Conservation (phyloP, 306 rosid species). For the Pterocarpus santalinus region DNA sequence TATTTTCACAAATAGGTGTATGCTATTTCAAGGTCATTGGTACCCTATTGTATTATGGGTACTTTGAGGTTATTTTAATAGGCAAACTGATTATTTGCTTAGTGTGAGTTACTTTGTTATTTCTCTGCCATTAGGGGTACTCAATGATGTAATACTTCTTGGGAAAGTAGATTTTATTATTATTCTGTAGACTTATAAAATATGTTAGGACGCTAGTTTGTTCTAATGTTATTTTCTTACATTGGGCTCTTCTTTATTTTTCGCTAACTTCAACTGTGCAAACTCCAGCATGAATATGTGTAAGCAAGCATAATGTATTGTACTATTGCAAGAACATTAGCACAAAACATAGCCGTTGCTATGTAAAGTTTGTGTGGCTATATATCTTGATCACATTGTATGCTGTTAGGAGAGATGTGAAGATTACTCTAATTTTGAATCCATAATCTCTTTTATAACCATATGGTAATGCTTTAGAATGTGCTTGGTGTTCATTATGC, state of each 20-base stretch:
- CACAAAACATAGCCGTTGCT: slow-evolving; percentile 43
- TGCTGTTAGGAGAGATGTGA: slow-evolving; percentile 39
- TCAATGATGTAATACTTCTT: no score
- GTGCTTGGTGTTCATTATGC: slow-evolving; percentile 31
- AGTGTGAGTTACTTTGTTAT: no score
- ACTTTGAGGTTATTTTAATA: no score
- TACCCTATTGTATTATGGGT: no score
- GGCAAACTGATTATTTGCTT: no score
- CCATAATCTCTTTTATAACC: neutral
- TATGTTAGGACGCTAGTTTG: no score
- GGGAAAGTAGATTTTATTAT: no score
- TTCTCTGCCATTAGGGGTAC: no score
- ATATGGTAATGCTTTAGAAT: slow-evolving; percentile 7
- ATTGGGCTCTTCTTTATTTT: neutral
- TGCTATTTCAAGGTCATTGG: no score
- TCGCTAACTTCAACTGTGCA: neutral
- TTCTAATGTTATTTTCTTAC: no score
- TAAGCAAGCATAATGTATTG: neutral
- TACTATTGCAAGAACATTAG: slow-evolving; percentile 11
- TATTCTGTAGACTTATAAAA: no score
- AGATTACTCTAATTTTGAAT: slow-evolving; percentile 28
- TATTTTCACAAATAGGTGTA: no score
- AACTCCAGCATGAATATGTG: neutral
- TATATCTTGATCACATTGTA: neutral
- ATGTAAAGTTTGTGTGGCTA: neutral